Percentiles rank a stretch among this genome's conserved stretches.
phyloP scores from a whole-genome alignment of 768 basidiomycete genomes.

The Pleurotus cornucopiae region DNA sequence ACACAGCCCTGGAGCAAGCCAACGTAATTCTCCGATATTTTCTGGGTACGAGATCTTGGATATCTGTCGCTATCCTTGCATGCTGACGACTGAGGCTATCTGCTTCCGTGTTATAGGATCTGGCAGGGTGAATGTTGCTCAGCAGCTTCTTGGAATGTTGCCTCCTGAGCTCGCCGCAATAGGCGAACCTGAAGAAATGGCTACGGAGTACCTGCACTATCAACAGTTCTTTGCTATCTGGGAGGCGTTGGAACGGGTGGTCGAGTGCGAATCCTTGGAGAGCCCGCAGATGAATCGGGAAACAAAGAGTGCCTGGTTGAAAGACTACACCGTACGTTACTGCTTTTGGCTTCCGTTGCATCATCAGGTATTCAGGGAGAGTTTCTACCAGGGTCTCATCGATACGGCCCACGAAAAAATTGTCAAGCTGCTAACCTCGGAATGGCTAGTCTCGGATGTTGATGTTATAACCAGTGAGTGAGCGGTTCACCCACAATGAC shows the following conservation, averaged over 20 bases:
- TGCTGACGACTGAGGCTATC: background rate
- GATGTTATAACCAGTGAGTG: slow-evolving; percentile 36
- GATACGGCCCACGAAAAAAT: slow-evolving; percentile 64
- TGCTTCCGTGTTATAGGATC: slow-evolving; percentile 38
- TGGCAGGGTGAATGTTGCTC: slow-evolving; percentile 72
- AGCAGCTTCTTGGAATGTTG: slow-evolving; percentile 51
- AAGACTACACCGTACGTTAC: slow-evolving; percentile 52
- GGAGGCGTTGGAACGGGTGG: slow-evolving; percentile 59
- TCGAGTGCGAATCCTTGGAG: slow-evolving; percentile 56
- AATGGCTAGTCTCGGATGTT: slow-evolving; percentile 67
- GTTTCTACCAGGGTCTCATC: slow-evolving; percentile 43
- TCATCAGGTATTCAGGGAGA: background rate
- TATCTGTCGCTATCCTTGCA: background rate
- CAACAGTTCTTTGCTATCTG: slow-evolving; percentile 76
- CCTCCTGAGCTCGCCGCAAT: slow-evolving; percentile 62
- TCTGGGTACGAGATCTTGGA: slow-evolving; percentile 53
- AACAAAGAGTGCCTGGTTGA: slow-evolving; percentile 54
- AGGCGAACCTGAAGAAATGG: slow-evolving; percentile 63
- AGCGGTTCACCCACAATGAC: background rate
- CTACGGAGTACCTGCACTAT: slow-evolving; percentile 76
- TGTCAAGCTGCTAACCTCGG: slow-evolving; percentile 66
- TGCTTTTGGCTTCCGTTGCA: too few relatives aligned
- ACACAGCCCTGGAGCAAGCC: slow-evolving; percentile 78
- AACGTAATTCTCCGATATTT: slow-evolving; percentile 89
- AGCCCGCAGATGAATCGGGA: slow-evolving; percentile 56